These are phyloP conservation scores for Straminergon stramineum DNA, from an alignment of 225 moss, liverwort and hornwort genomes.

Conservation along the genomic window DNA sequence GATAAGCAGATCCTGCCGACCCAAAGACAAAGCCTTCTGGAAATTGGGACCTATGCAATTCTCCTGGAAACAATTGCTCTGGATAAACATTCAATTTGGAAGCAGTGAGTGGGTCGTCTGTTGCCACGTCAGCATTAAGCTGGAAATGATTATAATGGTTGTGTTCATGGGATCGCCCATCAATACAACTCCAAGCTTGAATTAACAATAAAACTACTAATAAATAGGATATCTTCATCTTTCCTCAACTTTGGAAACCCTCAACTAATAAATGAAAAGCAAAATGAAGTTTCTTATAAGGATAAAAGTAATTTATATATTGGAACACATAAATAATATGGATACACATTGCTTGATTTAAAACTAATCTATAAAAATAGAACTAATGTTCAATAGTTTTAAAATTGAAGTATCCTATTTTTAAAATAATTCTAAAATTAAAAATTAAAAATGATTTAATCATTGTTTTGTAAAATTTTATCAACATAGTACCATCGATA, in stretches of 20 bases:
- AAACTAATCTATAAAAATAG: neutral
- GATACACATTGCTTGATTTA: neutral
- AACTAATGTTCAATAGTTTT: accelerated
- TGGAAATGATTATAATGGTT: neutral
- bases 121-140: neutral
- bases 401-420: neutral
- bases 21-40: constrained; percentile 31
- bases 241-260: accelerated
- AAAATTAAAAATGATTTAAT: neutral
- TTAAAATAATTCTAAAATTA: neutral
- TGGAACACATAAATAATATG: no score
- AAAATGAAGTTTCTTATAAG: neutral
- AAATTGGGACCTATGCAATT: constrained; percentile 10
- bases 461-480: neutral
- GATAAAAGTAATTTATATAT: neutral
- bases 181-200: neutral
- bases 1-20: constrained; percentile 27
- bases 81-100: constrained; percentile 18
- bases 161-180: neutral
- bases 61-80: neutral
- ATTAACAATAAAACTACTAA: neutral
- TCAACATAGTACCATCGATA: neutral
- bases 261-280: neutral
- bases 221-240: neutral
- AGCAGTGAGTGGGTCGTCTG: neutral